phyloP scores from a whole-genome alignment of 306 rosid species.

The Canavalia ensiformis region DNA sequence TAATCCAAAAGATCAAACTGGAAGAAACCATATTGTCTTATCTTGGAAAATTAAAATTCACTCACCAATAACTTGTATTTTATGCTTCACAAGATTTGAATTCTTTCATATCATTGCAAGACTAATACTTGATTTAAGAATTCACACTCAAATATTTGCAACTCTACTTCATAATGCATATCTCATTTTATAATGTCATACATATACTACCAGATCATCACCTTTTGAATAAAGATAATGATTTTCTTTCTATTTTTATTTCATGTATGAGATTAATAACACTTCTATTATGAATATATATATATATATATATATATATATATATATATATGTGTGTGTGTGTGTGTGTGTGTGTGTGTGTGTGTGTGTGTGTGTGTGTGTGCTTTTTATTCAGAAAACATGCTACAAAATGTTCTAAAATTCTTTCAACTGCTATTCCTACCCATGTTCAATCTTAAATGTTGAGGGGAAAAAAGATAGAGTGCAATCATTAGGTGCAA shows the following conservation, averaged over 20 bases:
- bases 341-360: too few species aligned
- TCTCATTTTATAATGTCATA: neutral
- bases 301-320: too few species aligned
- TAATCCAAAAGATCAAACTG: slow-evolving; percentile 13
- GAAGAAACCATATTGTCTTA: neutral
- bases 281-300: neutral
- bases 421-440: neutral
- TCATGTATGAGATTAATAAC: neutral
- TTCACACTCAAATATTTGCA: neutral
- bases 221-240: neutral
- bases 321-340: too few species aligned
- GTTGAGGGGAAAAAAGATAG: neutral
- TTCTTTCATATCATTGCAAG: slow-evolving; percentile 5
- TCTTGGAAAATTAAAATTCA: slow-evolving; percentile 5
- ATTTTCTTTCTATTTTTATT: neutral
- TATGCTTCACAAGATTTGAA: slow-evolving; percentile 21
- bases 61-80: slow-evolving; percentile 9
- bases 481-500: neutral
- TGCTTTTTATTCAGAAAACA: neutral
- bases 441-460: slow-evolving; percentile 1
- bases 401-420: neutral
- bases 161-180: neutral
- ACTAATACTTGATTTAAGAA: neutral
- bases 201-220: slow-evolving; percentile 11
- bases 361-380: too few species aligned